Percentiles rank a stretch among this genome's conserved stretches.
These are phyloP conservation scores for Bipolaris victoriae DNA, from an alignment of 2,329 filamentous ascomycete species.

Conservation along the genomic window DNA sequence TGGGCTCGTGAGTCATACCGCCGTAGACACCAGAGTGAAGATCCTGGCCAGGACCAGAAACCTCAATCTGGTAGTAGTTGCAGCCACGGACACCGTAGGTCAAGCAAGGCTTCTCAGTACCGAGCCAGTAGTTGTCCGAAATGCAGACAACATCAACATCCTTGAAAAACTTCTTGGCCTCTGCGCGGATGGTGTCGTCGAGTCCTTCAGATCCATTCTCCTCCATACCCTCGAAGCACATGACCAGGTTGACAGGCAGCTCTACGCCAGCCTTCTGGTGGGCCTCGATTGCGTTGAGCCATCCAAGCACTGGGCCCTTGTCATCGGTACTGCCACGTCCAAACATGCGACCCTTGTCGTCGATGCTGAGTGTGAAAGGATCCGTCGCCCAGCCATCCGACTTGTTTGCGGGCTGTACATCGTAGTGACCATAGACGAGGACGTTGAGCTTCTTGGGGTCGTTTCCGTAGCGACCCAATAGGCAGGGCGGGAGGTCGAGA, in stretches of 20 bases:
- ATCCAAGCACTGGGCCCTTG: constrained; percentile 95
- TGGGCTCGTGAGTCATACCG: constrained; percentile 94
- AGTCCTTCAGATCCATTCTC: constrained; percentile 97
- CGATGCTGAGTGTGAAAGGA: constrained; percentile 86
- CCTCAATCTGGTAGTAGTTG: constrained; percentile 95
- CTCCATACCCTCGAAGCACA: constrained; percentile 99
- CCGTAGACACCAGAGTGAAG: constrained; percentile 97
- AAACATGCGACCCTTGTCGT: constrained; percentile 93
- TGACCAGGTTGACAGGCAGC: constrained; percentile 95
- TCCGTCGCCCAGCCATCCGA: constrained; percentile 96
- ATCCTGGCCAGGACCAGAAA: constrained; percentile 90
- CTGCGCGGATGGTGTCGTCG: constrained; percentile 89
- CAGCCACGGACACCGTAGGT: constrained; percentile 96
- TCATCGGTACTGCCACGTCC: constrained; percentile 96
- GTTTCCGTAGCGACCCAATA: constrained; percentile 89
- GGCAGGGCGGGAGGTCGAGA: constrained; percentile 88
- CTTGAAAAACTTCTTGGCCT: constrained; percentile 93
- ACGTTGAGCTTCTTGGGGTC: constrained; percentile 94
- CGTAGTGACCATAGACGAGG: constrained; percentile 97
- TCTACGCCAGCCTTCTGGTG: constrained; percentile 94
- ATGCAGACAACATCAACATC: constrained; percentile 97
- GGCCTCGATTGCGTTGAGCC: constrained; percentile 97
- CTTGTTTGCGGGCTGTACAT: constrained; percentile 93
- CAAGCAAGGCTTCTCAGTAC: constrained; percentile 96
- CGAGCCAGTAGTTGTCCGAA: constrained; percentile 99